Conservation (phyloP, 805 yeast species). For the Candida xiaguanensis region DNA sequence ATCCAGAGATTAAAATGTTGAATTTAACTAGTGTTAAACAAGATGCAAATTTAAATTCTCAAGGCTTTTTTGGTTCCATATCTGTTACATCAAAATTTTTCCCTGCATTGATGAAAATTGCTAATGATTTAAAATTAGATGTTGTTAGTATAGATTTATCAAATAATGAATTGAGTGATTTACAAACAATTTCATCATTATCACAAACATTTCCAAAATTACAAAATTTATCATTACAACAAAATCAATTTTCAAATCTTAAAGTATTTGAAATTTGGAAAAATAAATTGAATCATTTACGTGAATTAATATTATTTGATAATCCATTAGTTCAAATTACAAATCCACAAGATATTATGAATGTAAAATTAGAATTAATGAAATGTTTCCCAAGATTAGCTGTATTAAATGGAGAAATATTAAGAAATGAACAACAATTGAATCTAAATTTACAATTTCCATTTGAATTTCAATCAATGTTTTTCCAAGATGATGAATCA, state of each 20-base stretch:
- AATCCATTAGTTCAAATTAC: slow-evolving; percentile 59
- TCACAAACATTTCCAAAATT: slow-evolving; percentile 73
- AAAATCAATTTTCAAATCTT: slow-evolving; percentile 61
- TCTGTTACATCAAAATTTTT: slow-evolving; percentile 76
- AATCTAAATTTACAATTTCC: slow-evolving; percentile 52
- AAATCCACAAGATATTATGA: slow-evolving; percentile 26
- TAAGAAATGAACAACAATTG: slow-evolving; percentile 70
- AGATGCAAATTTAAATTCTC: slow-evolving; percentile 56
- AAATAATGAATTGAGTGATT: slow-evolving; percentile 55
- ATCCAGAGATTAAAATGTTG: slow-evolving; percentile 59
- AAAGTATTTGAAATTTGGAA: slow-evolving; percentile 70
- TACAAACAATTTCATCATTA: slow-evolving; percentile 55
- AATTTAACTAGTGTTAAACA: slow-evolving; percentile 62
- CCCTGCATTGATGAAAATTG: slow-evolving; percentile 83
- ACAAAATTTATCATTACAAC: slow-evolving; percentile 73
- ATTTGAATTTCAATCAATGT: slow-evolving; percentile 56
- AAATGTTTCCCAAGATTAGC: slow-evolving; percentile 75
- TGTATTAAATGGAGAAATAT: slow-evolving; percentile 70
- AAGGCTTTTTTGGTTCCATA: slow-evolving; percentile 62
- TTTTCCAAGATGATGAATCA: slow-evolving; percentile 75
- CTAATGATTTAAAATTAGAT: slow-evolving; percentile 48
- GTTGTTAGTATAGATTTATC: slow-evolving; percentile 73
- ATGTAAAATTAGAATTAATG: slow-evolving; percentile 59
- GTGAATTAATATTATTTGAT: slow-evolving; percentile 74
- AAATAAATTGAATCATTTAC: slow-evolving; percentile 64